Evolutionary conservation across 352 stramenopile species (phyloP).

Genomic region (Globisporangium middletonii): DNA sequence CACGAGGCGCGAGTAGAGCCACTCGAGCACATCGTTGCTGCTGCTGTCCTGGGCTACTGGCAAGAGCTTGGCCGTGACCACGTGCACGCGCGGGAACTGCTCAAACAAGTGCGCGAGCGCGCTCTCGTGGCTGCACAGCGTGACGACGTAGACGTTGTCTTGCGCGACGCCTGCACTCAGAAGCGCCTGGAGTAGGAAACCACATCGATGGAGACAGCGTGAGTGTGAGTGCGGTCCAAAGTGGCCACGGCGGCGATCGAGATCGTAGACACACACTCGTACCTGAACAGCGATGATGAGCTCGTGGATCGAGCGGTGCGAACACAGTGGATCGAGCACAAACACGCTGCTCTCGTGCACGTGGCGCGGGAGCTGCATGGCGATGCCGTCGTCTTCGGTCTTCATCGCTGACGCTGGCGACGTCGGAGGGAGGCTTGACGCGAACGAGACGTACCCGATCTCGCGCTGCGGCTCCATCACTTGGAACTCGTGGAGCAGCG

Average conservation of each 20-base stretch:
- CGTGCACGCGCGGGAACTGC: neutral
- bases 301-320: neutral
- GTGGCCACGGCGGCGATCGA: neutral
- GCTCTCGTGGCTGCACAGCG: slow-evolving; percentile 6
- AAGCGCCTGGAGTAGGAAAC: neutral
- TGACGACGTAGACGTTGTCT: slow-evolving; percentile 2
- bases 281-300: neutral
- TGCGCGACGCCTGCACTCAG: neutral
- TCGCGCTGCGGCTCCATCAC: slow-evolving; percentile 17
- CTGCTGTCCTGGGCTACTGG: neutral
- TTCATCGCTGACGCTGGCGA: slow-evolving; percentile 10
- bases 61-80: slow-evolving; percentile 5
- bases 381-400: neutral
- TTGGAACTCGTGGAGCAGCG: slow-evolving; percentile 23
- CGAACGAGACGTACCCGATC: slow-evolving; percentile 13
- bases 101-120: neutral
- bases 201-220: neutral
- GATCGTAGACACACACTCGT: neutral
- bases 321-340: slow-evolving; percentile 2
- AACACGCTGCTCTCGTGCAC: slow-evolving; percentile 12
- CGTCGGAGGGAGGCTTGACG: neutral
- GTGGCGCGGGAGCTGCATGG: slow-evolving; percentile 32
- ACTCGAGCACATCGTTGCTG: neutral
- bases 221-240: neutral
- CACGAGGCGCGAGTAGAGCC: neutral